A percentile compares a stretch with the other conserved stretches of the same genome.
Evolutionary conservation across 805 yeast genomes (phyloP).

Genomic region (Allodekkera sacchari): DNA sequence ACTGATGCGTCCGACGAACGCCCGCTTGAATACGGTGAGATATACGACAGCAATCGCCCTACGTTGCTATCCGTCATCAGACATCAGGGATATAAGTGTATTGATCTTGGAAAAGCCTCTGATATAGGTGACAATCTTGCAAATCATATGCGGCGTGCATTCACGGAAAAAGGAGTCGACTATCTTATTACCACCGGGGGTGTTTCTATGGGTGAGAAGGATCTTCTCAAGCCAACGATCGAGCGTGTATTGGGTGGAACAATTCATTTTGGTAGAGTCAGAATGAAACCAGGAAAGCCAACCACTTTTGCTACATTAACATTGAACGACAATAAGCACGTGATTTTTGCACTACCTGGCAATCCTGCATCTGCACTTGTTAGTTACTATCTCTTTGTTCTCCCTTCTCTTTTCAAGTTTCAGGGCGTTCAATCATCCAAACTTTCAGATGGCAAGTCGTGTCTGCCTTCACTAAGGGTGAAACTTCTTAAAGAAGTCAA

Average conservation of each 20-base stretch:
- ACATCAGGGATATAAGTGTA: slow-evolving; percentile 28
- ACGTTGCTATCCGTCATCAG: slow-evolving; percentile 29
- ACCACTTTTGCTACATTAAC: slow-evolving; percentile 46
- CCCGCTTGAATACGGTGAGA: slow-evolving; percentile 31
- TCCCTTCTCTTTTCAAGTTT: slow-evolving; percentile 33
- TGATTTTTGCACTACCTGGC: slow-evolving; percentile 46
- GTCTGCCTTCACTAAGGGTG: slow-evolving; percentile 24
- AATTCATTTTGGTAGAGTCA: slow-evolving; percentile 46
- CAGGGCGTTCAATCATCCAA: slow-evolving; percentile 23
- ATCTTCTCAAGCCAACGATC: slow-evolving; percentile 40
- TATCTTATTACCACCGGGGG: slow-evolving; percentile 47
- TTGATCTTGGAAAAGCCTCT: slow-evolving; percentile 43
- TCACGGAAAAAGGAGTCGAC: slow-evolving; percentile 26
- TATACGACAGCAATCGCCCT: slow-evolving; percentile 44
- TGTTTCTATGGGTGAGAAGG: slow-evolving; percentile 53
- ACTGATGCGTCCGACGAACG: slow-evolving; percentile 25
- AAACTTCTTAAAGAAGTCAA: slow-evolving; percentile 22
- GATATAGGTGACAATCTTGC: slow-evolving; percentile 29
- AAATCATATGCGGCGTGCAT: slow-evolving; percentile 16
- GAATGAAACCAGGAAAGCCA: slow-evolving; percentile 56
- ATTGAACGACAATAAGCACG: slow-evolving; percentile 12
- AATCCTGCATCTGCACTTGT: slow-evolving; percentile 50
- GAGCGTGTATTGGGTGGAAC: slow-evolving; percentile 32
- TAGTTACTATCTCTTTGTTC: slow-evolving; percentile 37
- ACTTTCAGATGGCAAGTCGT: slow-evolving; percentile 1